phyloP scores from a whole-genome alignment of 768 basidiomycete genomes.

The Suillus brevipes region DNA sequence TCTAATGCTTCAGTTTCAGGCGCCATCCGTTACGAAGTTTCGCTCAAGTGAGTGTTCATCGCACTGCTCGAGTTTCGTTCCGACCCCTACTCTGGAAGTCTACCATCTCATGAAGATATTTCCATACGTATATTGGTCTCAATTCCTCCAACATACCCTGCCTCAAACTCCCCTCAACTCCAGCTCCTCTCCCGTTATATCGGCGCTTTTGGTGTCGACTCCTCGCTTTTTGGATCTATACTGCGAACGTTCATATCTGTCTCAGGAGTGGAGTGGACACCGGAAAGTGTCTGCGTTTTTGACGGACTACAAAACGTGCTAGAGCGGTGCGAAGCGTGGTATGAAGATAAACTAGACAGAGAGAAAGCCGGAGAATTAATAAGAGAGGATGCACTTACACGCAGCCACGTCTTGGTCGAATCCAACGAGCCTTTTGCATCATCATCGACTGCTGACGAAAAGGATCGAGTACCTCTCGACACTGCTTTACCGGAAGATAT shows the following conservation, averaged over 20 bases:
- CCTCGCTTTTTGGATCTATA: constrained; percentile 72
- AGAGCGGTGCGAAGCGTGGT: constrained; percentile 70
- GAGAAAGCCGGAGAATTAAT: constrained; percentile 56
- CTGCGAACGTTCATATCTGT: constrained; percentile 80
- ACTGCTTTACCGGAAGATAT: constrained; percentile 55
- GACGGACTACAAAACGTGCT: constrained; percentile 80
- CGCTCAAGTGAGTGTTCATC: constrained; percentile 53
- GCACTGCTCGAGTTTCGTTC: neutral
- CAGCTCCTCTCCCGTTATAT: constrained; percentile 85
- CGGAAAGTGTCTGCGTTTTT: constrained; percentile 78
- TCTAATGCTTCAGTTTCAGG: constrained; percentile 19
- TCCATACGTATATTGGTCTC: constrained; percentile 59
- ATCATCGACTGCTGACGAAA: constrained; percentile 7
- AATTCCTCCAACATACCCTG: constrained; percentile 61
- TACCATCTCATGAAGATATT: constrained; percentile 53
- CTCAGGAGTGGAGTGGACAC: constrained; percentile 74
- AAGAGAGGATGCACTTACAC: constrained; percentile 50
- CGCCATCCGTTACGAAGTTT: constrained; percentile 63
- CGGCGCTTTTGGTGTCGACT: constrained; percentile 74
- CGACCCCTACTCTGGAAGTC: constrained; percentile 35
- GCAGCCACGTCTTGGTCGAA: constrained; percentile 7
- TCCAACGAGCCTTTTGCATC: constrained; percentile 6
- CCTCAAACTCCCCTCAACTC: constrained; percentile 70
- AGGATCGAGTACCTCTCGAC: constrained; percentile 11
- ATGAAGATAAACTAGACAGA: constrained; percentile 59